A percentile compares a stretch with the other conserved stretches of the same genome.
Conservation (phyloP, 2,329 filamentous ascomycete genomes). For the Aspergillus uvarum region DNA sequence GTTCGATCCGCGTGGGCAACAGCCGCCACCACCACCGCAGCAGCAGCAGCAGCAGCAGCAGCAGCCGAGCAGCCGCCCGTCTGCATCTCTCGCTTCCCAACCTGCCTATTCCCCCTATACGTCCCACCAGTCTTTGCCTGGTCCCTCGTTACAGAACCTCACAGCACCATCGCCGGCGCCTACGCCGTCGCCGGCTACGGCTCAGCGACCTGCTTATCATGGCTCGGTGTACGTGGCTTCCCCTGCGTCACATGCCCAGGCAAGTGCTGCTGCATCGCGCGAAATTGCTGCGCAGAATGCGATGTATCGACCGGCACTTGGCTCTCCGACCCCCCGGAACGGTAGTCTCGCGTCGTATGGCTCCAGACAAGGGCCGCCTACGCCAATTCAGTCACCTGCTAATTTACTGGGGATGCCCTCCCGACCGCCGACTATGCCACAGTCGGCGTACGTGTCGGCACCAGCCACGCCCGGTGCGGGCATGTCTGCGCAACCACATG, state of each 20-base stretch:
- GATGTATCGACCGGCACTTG: constrained; percentile 25
- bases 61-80: constrained; percentile 22
- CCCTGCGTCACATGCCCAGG: constrained; percentile 25
- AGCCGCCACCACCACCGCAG: constrained; percentile 24
- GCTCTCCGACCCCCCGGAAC: constrained; percentile 34
- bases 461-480: constrained; percentile 25
- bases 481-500: constrained; percentile 19
- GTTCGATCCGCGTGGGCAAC: constrained; percentile 41
- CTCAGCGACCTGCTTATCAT: constrained; percentile 33
- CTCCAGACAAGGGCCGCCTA: constrained; percentile 33
- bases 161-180: constrained; percentile 37
- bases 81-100: constrained; percentile 26
- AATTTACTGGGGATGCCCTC: constrained; percentile 30
- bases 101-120: constrained; percentile 32
- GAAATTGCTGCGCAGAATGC: constrained; percentile 30
- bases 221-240: constrained; percentile 31
- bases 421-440: constrained; percentile 25
- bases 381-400: constrained; percentile 32
- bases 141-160: constrained; percentile 25
- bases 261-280: constrained; percentile 27
- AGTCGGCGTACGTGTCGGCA: constrained; percentile 29
- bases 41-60: constrained; percentile 25
- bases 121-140: constrained; percentile 25
- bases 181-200: constrained; percentile 31
- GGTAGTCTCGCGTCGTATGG: constrained; percentile 28